Base-by-base conservation (phyloP, 192 early-diverging fungal species). In the Coemansia sp. region DNA sequence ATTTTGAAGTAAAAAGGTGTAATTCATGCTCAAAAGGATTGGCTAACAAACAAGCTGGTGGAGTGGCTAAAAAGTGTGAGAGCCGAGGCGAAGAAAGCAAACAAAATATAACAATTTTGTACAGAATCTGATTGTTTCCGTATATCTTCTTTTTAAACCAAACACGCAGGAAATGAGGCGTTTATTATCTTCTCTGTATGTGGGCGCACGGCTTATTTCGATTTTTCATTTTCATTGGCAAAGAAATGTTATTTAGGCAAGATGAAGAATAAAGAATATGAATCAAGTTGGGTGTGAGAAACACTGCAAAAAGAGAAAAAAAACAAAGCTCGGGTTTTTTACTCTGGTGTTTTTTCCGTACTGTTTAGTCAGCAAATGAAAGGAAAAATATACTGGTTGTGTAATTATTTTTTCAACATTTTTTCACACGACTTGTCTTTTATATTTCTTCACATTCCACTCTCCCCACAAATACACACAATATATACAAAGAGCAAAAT, bases 291-390 rank as follows among this genome's bases (percentile, higher is more conserved):
- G 39, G 39, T 41, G 39, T 41, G 39, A 9, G 39, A 41, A 41
- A 41, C 11, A 41, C 11, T 41, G 48, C 48, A 51, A 14, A 14
- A 28, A 22, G 17, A 54, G 22, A 28, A 28, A 28, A 54, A 54
- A 54, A 22, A 28, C 53, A 54, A 54, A 54, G 53, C 53, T n/a
- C 17, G 11, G 52, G 17, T 6, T 54, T 54, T 54, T 54, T 28
- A 28, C 22, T 28, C 22, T 15, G 52, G 52, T 54, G 17, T 54
- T 54, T 17, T 54, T 54, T 17, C 22, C 22, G 52, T 17, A 54
- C 5, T 54, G 52, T 17, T 22, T 54, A 54, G 52, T 22, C n/a
- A 54, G 52, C 52, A 54, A 54, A 54, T 15, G 52, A 54, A 22
- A 54, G 45, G 0, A 1, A 48, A 8, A 48, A 14, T n/a, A 48